Percentiles rank a stretch among this genome's conserved stretches.
Conservation (phyloP, 176 grass and related monocot species). For the Hordeum marinum region DNA sequence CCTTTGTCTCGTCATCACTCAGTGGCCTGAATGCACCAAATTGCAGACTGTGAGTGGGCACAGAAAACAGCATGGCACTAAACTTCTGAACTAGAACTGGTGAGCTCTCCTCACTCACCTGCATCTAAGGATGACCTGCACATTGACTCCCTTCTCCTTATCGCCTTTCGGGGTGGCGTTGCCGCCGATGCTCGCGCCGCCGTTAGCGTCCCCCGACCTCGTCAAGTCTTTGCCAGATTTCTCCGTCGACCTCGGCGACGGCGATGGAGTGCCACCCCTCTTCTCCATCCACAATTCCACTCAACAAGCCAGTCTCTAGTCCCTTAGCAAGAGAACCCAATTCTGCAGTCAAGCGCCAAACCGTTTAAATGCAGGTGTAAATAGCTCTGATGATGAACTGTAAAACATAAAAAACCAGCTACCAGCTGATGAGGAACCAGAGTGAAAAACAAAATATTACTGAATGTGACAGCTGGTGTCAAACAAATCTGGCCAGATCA, state of each 20-base stretch:
- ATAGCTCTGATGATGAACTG: slow-evolving; percentile 7
- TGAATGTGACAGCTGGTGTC: slow-evolving; percentile 3
- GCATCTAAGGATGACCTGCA: slow-evolving; percentile 98
- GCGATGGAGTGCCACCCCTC: slow-evolving; percentile 51
- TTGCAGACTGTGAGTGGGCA: slow-evolving; percentile 15
- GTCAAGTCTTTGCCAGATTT: slow-evolving; percentile 62
- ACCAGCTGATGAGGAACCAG: slow-evolving; percentile 3
- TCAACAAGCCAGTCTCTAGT: slow-evolving; percentile 22
- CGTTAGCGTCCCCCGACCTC: slow-evolving; percentile 69
- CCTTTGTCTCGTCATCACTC: slow-evolving; percentile 84
- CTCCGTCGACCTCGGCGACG: slow-evolving; percentile 78
- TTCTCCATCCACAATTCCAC: slow-evolving; percentile 45
- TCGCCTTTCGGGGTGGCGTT: slow-evolving; percentile 55
- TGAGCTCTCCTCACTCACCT: slow-evolving; percentile 40
- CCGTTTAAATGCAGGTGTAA: slow-evolving; percentile 14
- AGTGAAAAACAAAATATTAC: slow-evolving; percentile 15
- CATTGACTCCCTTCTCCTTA: slow-evolving; percentile 97
- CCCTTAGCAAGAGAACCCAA: neutral
- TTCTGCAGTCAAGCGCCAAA: slow-evolving; percentile 19
- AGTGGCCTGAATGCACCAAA: slow-evolving; percentile 59
- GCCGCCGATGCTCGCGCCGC: slow-evolving; percentile 32
- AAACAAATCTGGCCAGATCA: slow-evolving; percentile 27
- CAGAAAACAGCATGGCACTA: slow-evolving; percentile 7
- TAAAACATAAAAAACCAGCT: neutral
- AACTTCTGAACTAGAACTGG: slow-evolving; percentile 24